Evolutionary conservation across 75 land plant genomes (phyloP), one percentile per base, ranked within the genome.

Genomic region (Pseudotsuga menziesii): DNA sequence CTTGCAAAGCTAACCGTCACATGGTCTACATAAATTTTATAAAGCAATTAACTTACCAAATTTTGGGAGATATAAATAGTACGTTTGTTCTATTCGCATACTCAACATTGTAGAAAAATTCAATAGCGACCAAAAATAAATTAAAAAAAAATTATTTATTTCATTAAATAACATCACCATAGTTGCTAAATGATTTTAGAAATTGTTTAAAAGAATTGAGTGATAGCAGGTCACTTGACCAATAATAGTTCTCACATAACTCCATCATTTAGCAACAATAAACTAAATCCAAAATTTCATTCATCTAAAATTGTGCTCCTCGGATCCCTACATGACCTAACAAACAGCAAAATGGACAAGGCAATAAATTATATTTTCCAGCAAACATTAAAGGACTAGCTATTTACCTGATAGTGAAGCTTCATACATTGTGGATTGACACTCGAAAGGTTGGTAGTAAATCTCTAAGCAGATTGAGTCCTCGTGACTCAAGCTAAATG

Each of bases 1-100:
- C 99, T 87, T 32, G 99, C 97, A 87, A 90, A 96, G 79, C 78
- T 96, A 76, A 96, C 90, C 64, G 82, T 90, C 17, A 96, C 99
- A 83, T 94, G 97, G 52, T 93, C 98, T 91, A 84, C 60, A 80
- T 26, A 41, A 57, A 75, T 25, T n/a, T 69, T 41, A 39, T 41
- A 39, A 35, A 17, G 35, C n/a, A 39, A 39, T 20, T 20, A 19
- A n/a, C 52, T 69, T 23, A 66, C 19, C n/a, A 69, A 69, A 11
- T 39, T 39, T 69, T n/a, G 23, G 48, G 72, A 29, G 41, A 19
- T 69, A 41, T 8, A 41, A 35, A 41, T 19, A 69, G 8, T 11
- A 36, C 9, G n/a, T 25, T 0, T 61, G 29, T 61, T 25, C 8
- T 25, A 61, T 25, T 22, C 7, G 52, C n/a, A n/a, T 20, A 69